These are phyloP conservation scores for Cryphonectria radicalis DNA, from an alignment of 2,329 filamentous ascomycete genomes.

Conservation along the genomic window DNA sequence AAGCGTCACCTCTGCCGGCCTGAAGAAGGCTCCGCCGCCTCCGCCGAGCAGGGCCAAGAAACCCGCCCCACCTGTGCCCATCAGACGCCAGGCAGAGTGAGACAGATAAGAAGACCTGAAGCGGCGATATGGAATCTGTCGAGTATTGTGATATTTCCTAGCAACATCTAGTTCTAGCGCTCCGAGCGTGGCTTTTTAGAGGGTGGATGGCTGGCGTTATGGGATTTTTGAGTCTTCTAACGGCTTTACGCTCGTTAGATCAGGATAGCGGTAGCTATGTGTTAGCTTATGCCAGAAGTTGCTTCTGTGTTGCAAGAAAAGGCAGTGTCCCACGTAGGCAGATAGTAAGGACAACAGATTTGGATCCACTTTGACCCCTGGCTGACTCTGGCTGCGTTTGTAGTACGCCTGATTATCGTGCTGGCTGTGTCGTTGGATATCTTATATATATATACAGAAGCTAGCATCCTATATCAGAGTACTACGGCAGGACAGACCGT, in stretches of 20 bases:
- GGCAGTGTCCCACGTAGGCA: background rate
- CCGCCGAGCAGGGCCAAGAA: conserved; percentile 57
- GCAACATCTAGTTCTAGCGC: too few relatives aligned
- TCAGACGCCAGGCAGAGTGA: conserved; percentile 36
- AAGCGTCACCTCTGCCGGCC: conserved; percentile 19
- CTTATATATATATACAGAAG: background rate
- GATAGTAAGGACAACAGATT: background rate
- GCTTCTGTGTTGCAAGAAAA: background rate
- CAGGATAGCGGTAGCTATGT: background rate
- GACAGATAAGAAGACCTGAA: background rate
- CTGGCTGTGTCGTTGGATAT: background rate
- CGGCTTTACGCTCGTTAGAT: background rate
- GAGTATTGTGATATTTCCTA: background rate
- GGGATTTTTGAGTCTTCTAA: background rate
- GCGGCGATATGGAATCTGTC: background rate
- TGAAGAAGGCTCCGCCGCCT: conserved; percentile 48
- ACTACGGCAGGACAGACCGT: background rate
- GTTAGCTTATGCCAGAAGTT: background rate
- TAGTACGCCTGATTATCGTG: background rate
- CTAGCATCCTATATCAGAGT: too few relatives aligned
- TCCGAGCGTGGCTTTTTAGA: background rate
- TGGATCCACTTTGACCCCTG: background rate
- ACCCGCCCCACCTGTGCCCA: conserved; percentile 57
- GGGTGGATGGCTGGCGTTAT: background rate
- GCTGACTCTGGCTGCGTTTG: background rate